These are phyloP conservation scores for Rhododendron molle DNA, from an alignment of 148 eudicot genomes.

Conservation along the genomic window DNA sequence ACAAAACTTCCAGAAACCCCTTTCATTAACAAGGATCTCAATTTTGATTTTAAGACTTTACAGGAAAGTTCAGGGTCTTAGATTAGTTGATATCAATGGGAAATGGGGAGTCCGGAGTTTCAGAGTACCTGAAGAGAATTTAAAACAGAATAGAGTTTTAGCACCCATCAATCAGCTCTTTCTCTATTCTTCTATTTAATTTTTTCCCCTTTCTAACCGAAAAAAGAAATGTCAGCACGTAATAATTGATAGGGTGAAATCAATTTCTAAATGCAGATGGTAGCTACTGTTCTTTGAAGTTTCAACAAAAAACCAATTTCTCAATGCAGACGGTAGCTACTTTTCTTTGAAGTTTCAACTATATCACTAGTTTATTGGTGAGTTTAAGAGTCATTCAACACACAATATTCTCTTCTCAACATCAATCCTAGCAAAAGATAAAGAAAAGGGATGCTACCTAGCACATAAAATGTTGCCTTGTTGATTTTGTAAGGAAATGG, in stretches of 20 bases:
- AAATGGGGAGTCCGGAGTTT: no score
- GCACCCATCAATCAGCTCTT: background rate
- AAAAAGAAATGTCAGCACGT: background rate
- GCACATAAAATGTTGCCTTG: constrained; percentile 3
- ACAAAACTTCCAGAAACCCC: background rate
- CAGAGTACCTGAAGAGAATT: background rate
- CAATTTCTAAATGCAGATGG: background rate
- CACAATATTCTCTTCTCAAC: background rate
- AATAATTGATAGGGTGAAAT: background rate
- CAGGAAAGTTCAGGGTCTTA: background rate
- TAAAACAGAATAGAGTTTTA: background rate
- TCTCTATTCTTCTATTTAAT: background rate
- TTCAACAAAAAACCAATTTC: background rate
- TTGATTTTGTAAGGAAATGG: background rate
- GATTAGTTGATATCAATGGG: background rate
- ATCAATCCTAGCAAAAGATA: background rate
- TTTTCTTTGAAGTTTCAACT: background rate
- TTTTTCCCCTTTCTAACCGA: background rate
- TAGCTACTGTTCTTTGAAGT: background rate
- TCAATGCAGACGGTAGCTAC: background rate
- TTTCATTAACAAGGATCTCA: background rate
- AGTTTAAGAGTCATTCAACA: background rate
- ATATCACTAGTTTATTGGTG: background rate
- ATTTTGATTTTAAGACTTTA: background rate
- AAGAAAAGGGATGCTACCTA: background rate